Base-by-base conservation (phyloP, 306 rosid species). In the Ammopiptanthus mongolicus region DNA sequence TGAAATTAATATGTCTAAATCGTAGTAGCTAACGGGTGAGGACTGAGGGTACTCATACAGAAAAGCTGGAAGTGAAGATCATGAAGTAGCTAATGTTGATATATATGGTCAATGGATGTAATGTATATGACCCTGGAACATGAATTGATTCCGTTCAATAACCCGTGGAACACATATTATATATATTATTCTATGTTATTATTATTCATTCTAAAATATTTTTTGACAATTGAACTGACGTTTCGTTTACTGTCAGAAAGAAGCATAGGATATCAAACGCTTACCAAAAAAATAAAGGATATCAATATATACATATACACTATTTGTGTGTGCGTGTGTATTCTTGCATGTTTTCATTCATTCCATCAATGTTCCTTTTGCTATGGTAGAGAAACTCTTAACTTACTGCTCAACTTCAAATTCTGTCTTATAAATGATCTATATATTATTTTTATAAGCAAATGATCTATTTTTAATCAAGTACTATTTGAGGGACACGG, bases 1-100 rank as follows among this genome's bases (percentile, higher is more conserved):
- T n/a, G n/a, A n/a, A n/a, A n/a, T n/a, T n/a, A n/a, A n/a, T n/a
- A n/a, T n/a, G n/a, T n/a, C n/a, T n/a, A n/a, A n/a, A n/a, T n/a
- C n/a, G n/a, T n/a, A n/a, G n/a, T n/a, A n/a, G n/a, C n/a, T 80
- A 22, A 71, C 73, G 1, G 78, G 57, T 65, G 80, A 83, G 37
- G 31, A 21, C 69, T n/a, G n/a, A n/a, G n/a, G n/a, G n/a, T n/a
- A n/a, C n/a, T 81, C 80, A 8, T 77, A 22, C 33, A 48, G 34
- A 57, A 79, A 77, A 65, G 52, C 7, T 69, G 75, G 34, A 31
- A 77, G 39, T 46, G 84, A 77, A 42, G 74, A 68, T 72, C 53
- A 65, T 48, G 76, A 72, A 12, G 76, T 47, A 29, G 80, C 72
- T 17, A 74, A 67, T 55, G 18, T 52, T 62, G 69, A 74, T 74